phyloP scores from a whole-genome alignment of 2,329 filamentous ascomycete species.

The Claviceps sp. region DNA sequence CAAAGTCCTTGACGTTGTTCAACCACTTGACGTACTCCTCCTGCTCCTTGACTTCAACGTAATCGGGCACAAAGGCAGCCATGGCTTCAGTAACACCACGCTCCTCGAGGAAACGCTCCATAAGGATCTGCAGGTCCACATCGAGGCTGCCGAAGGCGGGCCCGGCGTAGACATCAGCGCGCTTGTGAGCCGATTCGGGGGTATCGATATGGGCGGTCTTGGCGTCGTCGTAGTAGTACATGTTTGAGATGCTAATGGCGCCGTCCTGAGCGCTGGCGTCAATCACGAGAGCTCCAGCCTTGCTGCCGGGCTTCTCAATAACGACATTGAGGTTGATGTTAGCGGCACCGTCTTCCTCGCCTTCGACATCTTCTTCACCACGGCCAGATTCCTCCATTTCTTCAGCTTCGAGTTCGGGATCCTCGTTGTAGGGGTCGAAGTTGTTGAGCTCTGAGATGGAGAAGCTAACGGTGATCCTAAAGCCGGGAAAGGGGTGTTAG shows the following conservation, averaged over 20 bases:
- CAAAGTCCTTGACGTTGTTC: conserved; percentile 71
- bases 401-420: conserved; percentile 26
- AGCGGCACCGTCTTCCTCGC: conserved; percentile 47
- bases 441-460: conserved; percentile 28
- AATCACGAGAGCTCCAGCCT: conserved; percentile 63
- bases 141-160: conserved; percentile 90
- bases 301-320: conserved; percentile 70
- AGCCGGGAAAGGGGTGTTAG: neutral
- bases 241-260: conserved; percentile 74
- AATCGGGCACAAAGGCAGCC: conserved; percentile 85
- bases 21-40: conserved; percentile 91
- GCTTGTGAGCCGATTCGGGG: conserved; percentile 63
- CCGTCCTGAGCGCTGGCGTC: conserved; percentile 81
- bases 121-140: conserved; percentile 81
- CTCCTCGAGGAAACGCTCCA: conserved; percentile 92
- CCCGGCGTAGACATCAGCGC: conserved; percentile 72
- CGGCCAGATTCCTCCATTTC: conserved; percentile 32
- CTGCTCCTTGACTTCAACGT: conserved; percentile 98
- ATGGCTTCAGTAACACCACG: conserved; percentile 78
- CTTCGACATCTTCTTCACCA: conserved; percentile 32
- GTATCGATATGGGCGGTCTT: conserved; percentile 63
- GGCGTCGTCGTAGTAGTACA: conserved; percentile 73
- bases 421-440: conserved; percentile 25
- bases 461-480: conserved; percentile 31
- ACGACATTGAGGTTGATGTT: conserved; percentile 76